phyloP scores from a whole-genome alignment of 2,329 filamentous ascomycete genomes.

The Alternaria panax region DNA sequence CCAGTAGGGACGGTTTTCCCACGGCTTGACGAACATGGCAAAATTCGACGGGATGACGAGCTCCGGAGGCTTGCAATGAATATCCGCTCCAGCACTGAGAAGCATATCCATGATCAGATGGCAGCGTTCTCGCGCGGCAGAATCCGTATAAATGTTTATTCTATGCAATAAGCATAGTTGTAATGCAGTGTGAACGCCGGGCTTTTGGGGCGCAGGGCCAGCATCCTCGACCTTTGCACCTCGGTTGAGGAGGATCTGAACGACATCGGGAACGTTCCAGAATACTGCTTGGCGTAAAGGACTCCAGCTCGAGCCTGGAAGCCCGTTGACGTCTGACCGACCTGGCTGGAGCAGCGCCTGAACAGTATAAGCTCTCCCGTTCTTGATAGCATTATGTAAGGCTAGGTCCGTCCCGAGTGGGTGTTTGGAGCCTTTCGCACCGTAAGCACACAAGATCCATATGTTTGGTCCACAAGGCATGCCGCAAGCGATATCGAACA shows the following conservation, averaged over 20 bases:
- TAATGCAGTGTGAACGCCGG: conserved; percentile 28
- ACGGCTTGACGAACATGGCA: conserved; percentile 40
- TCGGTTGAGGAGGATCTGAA: conserved; percentile 38
- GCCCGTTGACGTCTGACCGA: conserved; percentile 37
- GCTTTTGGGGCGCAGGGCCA: conserved; percentile 14
- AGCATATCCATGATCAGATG: conserved; percentile 39
- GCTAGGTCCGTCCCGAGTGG: conserved; percentile 44
- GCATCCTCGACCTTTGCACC: conserved; percentile 39
- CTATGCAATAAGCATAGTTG: conserved; percentile 40
- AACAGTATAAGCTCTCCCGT: conserved; percentile 39
- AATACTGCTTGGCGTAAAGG: conserved; percentile 43
- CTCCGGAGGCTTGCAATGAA: conserved; percentile 28
- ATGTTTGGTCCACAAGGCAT: conserved; percentile 37
- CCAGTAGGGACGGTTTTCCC: conserved; percentile 38
- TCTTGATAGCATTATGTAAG: conserved; percentile 48
- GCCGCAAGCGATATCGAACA: conserved; percentile 44
- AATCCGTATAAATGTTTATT: conserved; percentile 25
- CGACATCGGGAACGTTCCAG: conserved; percentile 41
- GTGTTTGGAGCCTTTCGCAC: conserved; percentile 41
- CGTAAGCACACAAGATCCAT: conserved; percentile 39
- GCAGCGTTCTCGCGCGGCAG: conserved; percentile 21
- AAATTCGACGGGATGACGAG: conserved; percentile 28
- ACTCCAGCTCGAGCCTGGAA: conserved; percentile 35
- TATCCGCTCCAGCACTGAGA: conserved; percentile 40
- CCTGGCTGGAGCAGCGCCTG: conserved; percentile 33